phyloP scores from a whole-genome alignment of 805 yeast species.

The Candida verbasci region DNA sequence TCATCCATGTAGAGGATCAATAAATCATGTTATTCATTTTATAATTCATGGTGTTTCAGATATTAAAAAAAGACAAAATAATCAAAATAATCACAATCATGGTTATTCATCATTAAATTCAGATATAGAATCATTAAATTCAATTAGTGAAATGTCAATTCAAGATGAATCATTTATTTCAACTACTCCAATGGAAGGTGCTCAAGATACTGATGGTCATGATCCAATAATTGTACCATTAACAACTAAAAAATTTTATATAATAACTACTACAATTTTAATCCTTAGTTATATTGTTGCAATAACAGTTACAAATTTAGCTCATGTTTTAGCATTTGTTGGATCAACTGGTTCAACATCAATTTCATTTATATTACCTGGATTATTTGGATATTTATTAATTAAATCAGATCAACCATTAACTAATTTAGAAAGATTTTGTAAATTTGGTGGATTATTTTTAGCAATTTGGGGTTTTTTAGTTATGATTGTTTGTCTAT shows the following conservation, averaged over 20 bases:
- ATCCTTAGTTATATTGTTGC: conserved; percentile 53
- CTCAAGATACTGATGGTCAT: conserved; percentile 43
- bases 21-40: conserved; percentile 61
- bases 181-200: conserved; percentile 45
- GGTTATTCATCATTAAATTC: conserved; percentile 27
- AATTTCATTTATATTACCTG: conserved; percentile 74
- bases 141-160: conserved; percentile 10
- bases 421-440: conserved; percentile 23
- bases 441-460: conserved; percentile 37
- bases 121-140: conserved; percentile 19
- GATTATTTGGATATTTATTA: conserved; percentile 64
- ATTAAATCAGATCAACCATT: conserved; percentile 34
- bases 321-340: conserved; percentile 64
- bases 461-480: conserved; percentile 50
- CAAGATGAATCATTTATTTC: conserved; percentile 36
- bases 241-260: conserved; percentile 41
- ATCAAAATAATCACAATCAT: conserved; percentile 9
- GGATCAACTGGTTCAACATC: conserved; percentile 84
- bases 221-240: conserved; percentile 49
- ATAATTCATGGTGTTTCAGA: conserved; percentile 27
- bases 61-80: conserved; percentile 16
- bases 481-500: conserved; percentile 52
- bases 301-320: conserved; percentile 56
- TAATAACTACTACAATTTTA: conserved; percentile 46
- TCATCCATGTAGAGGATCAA: conserved; percentile 74